Evolutionary conservation across 306 rosid species (phyloP).

Genomic region (Vigna trinervia): DNA sequence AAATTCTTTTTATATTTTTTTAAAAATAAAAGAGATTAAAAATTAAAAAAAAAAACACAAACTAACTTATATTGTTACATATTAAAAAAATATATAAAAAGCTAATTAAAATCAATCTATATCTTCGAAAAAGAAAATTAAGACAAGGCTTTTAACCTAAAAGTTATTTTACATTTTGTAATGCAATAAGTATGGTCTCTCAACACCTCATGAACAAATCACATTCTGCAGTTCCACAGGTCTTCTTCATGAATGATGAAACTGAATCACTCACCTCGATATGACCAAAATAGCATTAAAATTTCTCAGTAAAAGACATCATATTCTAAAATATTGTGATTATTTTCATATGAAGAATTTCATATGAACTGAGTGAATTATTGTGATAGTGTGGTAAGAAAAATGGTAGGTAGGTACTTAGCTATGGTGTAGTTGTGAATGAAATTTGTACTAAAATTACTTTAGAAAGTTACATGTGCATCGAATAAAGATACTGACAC

Average conservation of each 20-base stretch:
- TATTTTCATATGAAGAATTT: neutral
- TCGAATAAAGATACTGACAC: conserved; percentile 32
- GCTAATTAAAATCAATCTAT: too few species aligned
- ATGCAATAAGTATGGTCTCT: conserved; percentile 19
- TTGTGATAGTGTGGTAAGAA: neutral
- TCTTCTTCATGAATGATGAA: neutral
- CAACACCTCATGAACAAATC: neutral
- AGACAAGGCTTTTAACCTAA: too few species aligned
- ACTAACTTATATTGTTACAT: too few species aligned
- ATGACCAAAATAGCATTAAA: neutral
- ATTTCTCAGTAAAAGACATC: neutral
- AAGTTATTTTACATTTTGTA: neutral
- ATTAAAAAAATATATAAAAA: too few species aligned
- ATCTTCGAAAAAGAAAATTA: too few species aligned
- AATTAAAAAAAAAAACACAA: too few species aligned
- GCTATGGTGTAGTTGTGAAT: conserved; percentile 5
- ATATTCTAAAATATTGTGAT: neutral
- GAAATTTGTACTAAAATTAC: conserved; percentile 33
- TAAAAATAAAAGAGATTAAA: too few species aligned
- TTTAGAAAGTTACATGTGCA: conserved; percentile 24
- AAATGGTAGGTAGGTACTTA: neutral
- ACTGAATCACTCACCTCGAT: neutral
- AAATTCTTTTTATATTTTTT: too few species aligned
- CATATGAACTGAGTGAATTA: neutral
- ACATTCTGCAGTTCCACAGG: neutral